Percentiles rank a stretch among this genome's conserved stretches.
Conservation (phyloP, 202 grass and related monocot species). For the Zizania palustris region DNA sequence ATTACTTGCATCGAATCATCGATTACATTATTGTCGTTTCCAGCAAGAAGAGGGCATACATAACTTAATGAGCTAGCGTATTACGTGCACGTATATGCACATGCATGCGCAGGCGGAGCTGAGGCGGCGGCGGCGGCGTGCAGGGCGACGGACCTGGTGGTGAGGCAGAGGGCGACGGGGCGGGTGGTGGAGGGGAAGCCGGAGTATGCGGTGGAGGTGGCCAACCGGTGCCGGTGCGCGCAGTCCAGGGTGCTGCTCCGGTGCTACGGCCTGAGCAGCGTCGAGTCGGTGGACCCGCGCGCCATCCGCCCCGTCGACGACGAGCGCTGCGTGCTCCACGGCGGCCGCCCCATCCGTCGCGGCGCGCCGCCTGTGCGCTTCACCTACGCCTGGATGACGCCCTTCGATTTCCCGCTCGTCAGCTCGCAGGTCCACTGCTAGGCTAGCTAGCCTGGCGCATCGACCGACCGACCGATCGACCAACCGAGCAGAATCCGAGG, state of each 20-base stretch:
- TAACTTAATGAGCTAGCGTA: neutral
- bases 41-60: neutral
- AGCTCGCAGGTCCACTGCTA: conserved; percentile 58
- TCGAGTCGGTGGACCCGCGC: conserved; percentile 55
- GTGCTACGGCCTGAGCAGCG: conserved; percentile 82
- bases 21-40: too few species aligned
- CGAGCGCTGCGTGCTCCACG: conserved; percentile 55
- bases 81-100: too few species aligned
- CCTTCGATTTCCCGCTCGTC: conserved; percentile 73
- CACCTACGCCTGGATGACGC: conserved; percentile 94
- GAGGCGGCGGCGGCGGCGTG: neutral
- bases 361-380: conserved; percentile 55
- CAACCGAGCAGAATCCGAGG: too few species aligned
- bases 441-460: neutral
- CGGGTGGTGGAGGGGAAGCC: conserved; percentile 70
- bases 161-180: conserved; percentile 60
- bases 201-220: conserved; percentile 68
- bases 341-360: conserved; percentile 41
- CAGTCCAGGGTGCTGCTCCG: conserved; percentile 63
- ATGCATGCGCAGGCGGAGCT: neutral
- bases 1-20: neutral
- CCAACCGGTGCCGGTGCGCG: conserved; percentile 67
- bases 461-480: too few species aligned
- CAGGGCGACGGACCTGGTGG: conserved; percentile 42
- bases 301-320: conserved; percentile 62